Evolutionary conservation across 208 protist genomes (phyloP), one percentile per base, ranked within the genome.

Genomic region (Leishmania aethiopica): DNA sequence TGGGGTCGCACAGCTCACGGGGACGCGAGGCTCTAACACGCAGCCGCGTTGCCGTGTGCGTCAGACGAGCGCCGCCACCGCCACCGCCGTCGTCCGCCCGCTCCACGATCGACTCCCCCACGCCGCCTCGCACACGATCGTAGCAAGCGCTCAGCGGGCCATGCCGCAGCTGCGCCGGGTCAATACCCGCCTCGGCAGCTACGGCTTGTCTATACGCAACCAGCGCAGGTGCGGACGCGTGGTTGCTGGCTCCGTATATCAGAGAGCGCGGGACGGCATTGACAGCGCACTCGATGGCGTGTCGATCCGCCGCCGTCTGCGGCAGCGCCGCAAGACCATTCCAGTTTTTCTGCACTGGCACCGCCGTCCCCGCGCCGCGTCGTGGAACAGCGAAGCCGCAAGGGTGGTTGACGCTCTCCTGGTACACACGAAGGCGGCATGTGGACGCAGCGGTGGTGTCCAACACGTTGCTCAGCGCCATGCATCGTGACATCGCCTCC

Each of bases 301-400:
- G 15, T 8, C 40, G 67, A 32, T 84, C 81, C 3, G 70, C 76
- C 28, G 59, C 77, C 25, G 76, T 55, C 17, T 78, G 42, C 22
- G 76, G 70, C 51, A 84, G 70, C 45, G 55, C 8, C 11, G 71
- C 76, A 35, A 84, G 81, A 49, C 57, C 69, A 40, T 47, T 53
- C 49, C 73, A 76, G 53, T 62, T 25, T 45, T 59, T 25, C 11
- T 32, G 7, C 67, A 71, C 37, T n/a, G 81, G 81, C 0, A 70
- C 81, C 8, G 81, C 81, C 70, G 25, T 35, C 25, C 81, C 81
- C 17, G 71, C 35, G 11, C 76, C 81, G n/a, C 81, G 81, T 11
- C 42, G 75, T 28, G 81, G 81, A 49, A 84, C 81, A 11, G 75
- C 40, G 64, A 80, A 84, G 6, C 81, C 76, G 13, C 70, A 84